phyloP scores from a whole-genome alignment of 1,139 yeast genomes.

The Hansenula anomala region DNA sequence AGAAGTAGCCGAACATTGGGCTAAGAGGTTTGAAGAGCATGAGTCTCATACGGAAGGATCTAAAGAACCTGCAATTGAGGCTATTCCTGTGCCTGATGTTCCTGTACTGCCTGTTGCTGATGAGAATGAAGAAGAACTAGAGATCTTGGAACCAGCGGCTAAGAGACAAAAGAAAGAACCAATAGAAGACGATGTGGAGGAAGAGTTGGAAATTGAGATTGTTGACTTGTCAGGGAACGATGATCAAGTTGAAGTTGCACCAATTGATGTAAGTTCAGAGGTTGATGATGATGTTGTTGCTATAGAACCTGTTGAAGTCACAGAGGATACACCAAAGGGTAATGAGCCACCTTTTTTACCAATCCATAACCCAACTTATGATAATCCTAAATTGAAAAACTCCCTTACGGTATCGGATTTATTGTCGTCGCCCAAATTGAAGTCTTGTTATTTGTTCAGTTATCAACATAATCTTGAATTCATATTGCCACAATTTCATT shows the following conservation, averaged over 20 bases:
- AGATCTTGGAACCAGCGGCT: no score
- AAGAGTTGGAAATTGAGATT: conserved; percentile 22
- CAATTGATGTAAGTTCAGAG: conserved; percentile 5
- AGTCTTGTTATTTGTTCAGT: conserved; percentile 25
- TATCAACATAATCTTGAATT: conserved; percentile 28
- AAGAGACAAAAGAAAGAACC: no score
- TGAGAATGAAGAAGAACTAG: not conserved
- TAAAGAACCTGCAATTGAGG: no score
- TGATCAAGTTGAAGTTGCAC: not conserved
- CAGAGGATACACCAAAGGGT: not conserved
- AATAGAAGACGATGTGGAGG: no score
- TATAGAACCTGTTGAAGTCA: not conserved
- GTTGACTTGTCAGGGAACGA: conserved; percentile 50
- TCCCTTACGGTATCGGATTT: conserved; percentile 24
- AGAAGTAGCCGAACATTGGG: not conserved
- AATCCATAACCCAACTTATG: conserved; percentile 26
- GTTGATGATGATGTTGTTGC: conserved; percentile 4
- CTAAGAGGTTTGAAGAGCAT: not conserved
- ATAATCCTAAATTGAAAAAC: conserved; percentile 14
- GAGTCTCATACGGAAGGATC: no score
- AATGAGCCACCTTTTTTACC: conserved; percentile 21
- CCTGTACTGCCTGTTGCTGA: no score
- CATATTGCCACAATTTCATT: conserved; percentile 19
- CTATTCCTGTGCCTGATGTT: no score
- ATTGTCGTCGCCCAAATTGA: conserved; percentile 20